phyloP scores from a whole-genome alignment of 345 rosid species.

The Eucalyptus cloeziana region DNA sequence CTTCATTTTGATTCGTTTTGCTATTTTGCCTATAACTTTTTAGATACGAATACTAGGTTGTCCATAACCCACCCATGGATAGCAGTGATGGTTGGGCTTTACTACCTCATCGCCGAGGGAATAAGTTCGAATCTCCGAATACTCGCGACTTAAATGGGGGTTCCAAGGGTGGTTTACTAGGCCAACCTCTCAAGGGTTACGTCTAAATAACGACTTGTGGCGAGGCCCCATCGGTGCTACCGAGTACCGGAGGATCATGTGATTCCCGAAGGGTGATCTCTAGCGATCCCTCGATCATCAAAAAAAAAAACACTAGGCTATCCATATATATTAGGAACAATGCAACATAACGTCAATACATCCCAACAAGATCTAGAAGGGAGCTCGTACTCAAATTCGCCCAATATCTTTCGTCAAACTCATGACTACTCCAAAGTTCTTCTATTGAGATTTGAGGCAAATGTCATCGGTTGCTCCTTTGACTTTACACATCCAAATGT shows the following conservation, averaged over 20 bases:
- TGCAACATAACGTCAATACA: neutral
- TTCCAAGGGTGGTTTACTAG: too few relatives aligned
- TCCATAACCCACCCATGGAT: neutral
- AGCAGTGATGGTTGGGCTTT: too few relatives aligned
- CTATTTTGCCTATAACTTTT: neutral
- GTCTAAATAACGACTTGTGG: too few relatives aligned
- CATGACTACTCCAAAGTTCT: neutral
- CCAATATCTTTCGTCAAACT: neutral
- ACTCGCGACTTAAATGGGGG: too few relatives aligned
- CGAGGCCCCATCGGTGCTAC: too few relatives aligned
- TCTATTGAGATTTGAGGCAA: neutral
- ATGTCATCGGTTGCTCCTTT: neutral
- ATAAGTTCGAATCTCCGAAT: rapidly evolving
- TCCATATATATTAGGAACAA: neutral
- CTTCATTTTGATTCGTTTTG: neutral
- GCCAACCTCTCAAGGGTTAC: too few relatives aligned
- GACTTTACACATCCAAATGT: neutral
- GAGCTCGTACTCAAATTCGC: neutral
- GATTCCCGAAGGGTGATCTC: too few relatives aligned
- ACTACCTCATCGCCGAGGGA: too few relatives aligned
- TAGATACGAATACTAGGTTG: neutral
- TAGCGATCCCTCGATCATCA: rapidly evolving
- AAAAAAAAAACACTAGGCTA: neutral
- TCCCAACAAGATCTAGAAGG: neutral
- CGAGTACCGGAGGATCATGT: too few relatives aligned